phyloP scores from a whole-genome alignment of 495 filamentous ascomycete genomes.

The Penicillium soppii region DNA sequence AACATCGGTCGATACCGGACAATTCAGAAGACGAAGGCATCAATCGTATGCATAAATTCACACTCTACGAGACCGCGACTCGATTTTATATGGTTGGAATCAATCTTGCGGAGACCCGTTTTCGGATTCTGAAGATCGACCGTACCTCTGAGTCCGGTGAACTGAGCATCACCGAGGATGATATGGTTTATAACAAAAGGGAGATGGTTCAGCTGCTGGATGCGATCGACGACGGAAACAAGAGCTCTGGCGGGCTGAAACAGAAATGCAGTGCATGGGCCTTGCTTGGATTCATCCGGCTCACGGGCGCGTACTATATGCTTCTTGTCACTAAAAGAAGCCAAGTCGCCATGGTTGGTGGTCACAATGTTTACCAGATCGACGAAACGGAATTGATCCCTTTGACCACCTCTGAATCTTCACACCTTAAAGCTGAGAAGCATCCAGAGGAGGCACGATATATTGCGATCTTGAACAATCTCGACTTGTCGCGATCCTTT shows the following conservation, averaged over 20 bases:
- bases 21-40: slow-evolving; percentile 66
- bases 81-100: slow-evolving; percentile 92
- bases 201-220: slow-evolving; percentile 92
- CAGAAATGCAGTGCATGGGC: slow-evolving; percentile 92
- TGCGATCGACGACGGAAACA: slow-evolving; percentile 95
- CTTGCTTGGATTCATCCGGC: slow-evolving; percentile 88
- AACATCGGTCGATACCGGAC: slow-evolving; percentile 52
- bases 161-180: slow-evolving; percentile 85
- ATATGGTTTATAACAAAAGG: slow-evolving; percentile 86
- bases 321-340: slow-evolving; percentile 92
- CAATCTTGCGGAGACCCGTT: slow-evolving; percentile 82
- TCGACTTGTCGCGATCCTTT: slow-evolving; percentile 86
- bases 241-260: slow-evolving; percentile 84
- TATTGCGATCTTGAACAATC: slow-evolving; percentile 81
- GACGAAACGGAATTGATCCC: slow-evolving; percentile 94
- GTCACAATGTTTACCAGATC: slow-evolving; percentile 92
- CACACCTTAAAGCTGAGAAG: slow-evolving; percentile 70
- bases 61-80: slow-evolving; percentile 88
- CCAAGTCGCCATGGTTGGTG: slow-evolving; percentile 92
- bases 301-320: slow-evolving; percentile 98
- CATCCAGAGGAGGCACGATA: slow-evolving; percentile 90
- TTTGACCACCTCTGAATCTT: slow-evolving; percentile 62
- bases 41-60: slow-evolving; percentile 92
- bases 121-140: slow-evolving; percentile 91
- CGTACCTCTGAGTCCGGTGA: slow-evolving; percentile 79